These are phyloP conservation scores for Phanerochaete sordida DNA, from an alignment of 768 basidiomycete species.

Conservation along the genomic window DNA sequence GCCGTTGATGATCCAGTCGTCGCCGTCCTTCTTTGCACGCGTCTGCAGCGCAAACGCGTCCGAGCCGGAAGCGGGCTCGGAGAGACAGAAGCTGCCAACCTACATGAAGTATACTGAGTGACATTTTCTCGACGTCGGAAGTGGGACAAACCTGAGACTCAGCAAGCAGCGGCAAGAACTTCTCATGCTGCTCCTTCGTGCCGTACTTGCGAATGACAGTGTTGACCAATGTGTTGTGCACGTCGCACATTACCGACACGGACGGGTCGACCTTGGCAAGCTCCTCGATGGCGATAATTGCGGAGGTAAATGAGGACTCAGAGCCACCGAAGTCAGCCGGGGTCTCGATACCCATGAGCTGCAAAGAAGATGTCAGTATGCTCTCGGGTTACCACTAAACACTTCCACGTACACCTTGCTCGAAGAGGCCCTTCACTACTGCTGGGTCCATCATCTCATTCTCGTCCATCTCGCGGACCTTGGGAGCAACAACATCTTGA, in stretches of 20 bases:
- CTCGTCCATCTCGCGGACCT: conserved; percentile 97
- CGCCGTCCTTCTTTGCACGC: conserved; percentile 83
- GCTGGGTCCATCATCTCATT: conserved; percentile 89
- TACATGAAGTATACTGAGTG: conserved; percentile 26
- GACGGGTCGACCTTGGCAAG: conserved; percentile 95
- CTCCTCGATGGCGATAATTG: conserved; percentile 96
- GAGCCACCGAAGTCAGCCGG: conserved; percentile 79
- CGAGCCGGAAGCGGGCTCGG: conserved; percentile 89
- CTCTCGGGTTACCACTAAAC: not conserved
- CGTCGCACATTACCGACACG: conserved; percentile 95
- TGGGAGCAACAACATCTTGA: conserved; percentile 83
- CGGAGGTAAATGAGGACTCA: conserved; percentile 89
- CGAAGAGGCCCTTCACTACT: conserved; percentile 85
- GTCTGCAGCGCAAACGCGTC: conserved; percentile 98
- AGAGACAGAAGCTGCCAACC: conserved; percentile 96
- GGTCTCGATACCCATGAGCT: conserved; percentile 99
- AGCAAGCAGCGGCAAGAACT: conserved; percentile 83
- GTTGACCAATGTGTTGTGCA: conserved; percentile 98
- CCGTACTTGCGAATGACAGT: conserved; percentile 89
- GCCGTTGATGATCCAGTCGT: conserved; percentile 87
- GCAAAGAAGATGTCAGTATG: not conserved
- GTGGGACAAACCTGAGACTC: conserved; percentile 58
- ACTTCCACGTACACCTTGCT: conserved; percentile 73
- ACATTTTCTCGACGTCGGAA: not conserved
- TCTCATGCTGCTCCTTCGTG: conserved; percentile 78